Conservation (phyloP, 495 filamentous ascomycete genomes). For the Trypethelium eluteriae region DNA sequence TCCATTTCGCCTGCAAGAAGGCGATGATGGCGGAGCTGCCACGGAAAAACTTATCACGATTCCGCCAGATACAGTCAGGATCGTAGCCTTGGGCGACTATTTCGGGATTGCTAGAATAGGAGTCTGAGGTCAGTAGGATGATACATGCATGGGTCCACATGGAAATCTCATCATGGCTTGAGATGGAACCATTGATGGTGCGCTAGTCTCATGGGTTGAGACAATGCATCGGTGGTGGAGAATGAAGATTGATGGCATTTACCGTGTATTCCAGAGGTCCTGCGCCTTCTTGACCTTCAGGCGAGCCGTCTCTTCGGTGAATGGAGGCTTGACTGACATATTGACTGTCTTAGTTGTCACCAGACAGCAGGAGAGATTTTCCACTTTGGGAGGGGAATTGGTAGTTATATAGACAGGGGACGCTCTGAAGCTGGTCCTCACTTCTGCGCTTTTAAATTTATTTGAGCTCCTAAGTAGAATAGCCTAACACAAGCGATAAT, state of each 20-base stretch:
- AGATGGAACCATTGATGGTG: not conserved
- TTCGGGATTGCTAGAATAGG: slow-evolving; percentile 48
- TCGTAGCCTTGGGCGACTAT: slow-evolving; percentile 69
- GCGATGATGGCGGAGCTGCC: slow-evolving; percentile 61
- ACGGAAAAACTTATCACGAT: slow-evolving; percentile 61
- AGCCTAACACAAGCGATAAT: too few relatives aligned
- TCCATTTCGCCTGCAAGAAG: slow-evolving; percentile 75
- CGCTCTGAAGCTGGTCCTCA: too few relatives aligned
- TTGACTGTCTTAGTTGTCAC: slow-evolving; percentile 9
- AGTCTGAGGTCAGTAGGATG: slow-evolving; percentile 8
- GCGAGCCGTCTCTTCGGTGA: slow-evolving; percentile 63
- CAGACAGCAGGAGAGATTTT: not conserved
- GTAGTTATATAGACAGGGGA: not conserved
- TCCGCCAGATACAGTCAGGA: slow-evolving; percentile 71
- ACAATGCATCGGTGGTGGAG: slow-evolving; percentile 12
- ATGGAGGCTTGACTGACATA: slow-evolving; percentile 67
- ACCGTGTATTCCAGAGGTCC: slow-evolving; percentile 78
- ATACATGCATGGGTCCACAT: not conserved
- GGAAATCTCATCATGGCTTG: not conserved
- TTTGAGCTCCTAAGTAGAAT: too few relatives aligned
- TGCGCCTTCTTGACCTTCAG: slow-evolving; percentile 83
- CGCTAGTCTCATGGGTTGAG: slow-evolving; percentile 8
- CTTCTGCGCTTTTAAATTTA: too few relatives aligned
- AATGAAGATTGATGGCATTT: slow-evolving; percentile 20
- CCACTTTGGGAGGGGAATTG: not conserved